These are phyloP conservation scores for Corymbia calophylla DNA, from an alignment of 441 rosid genomes.

Conservation along the genomic window DNA sequence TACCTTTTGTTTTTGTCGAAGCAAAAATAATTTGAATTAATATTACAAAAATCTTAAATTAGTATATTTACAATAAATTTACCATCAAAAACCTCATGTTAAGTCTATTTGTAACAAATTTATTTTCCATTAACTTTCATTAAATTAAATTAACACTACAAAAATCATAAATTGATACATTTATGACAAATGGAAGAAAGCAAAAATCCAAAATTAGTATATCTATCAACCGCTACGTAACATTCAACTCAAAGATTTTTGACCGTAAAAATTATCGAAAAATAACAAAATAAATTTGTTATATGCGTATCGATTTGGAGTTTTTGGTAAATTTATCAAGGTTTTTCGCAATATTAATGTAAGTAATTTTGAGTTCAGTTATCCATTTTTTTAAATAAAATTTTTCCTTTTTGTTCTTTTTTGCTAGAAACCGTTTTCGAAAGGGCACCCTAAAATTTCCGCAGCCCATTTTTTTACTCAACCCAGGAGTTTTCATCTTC, in stretches of 20 bases:
- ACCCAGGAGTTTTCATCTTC: neutral
- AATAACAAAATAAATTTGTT: too few relatives aligned
- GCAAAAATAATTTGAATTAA: neutral
- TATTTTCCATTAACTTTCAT: fast-evolving
- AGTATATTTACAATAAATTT: too few relatives aligned
- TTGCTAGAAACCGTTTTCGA: neutral
- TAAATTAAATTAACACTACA: too few relatives aligned
- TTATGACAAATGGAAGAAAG: fast-evolving
- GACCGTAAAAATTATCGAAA: neutral
- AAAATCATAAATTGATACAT: fast-evolving
- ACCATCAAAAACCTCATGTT: too few relatives aligned
- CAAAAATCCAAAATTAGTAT: too few relatives aligned
- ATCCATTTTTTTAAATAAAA: neutral
- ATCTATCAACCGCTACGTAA: fast-evolving
- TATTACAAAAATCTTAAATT: too few relatives aligned
- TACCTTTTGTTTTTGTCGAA: neutral
- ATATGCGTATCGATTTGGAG: too few relatives aligned
- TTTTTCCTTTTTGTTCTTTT: neutral
- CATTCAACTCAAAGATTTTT: too few relatives aligned
- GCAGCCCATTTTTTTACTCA: neutral
- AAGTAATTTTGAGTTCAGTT: neutral
- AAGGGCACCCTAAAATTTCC: neutral
- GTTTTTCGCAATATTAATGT: fast-evolving
- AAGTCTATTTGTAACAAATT: too few relatives aligned
- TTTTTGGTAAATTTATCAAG: too few relatives aligned